A percentile compares a stretch with the other conserved stretches of the same genome.
Conservation (phyloP, 306 rosid species). For the Oxytropis ochrocephala region DNA sequence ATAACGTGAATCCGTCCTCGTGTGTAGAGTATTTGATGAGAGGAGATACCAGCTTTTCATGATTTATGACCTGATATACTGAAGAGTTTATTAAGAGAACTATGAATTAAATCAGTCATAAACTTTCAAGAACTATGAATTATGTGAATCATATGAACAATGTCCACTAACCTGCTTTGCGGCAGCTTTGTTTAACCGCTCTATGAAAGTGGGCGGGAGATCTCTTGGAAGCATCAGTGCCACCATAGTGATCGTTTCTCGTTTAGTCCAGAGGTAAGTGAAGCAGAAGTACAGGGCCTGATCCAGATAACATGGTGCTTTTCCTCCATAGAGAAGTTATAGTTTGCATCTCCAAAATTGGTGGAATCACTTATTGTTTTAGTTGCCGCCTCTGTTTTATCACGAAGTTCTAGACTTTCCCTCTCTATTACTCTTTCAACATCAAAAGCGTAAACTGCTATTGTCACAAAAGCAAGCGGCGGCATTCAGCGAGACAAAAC, state of each 20-base stretch:
- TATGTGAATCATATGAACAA: constrained; percentile 1
- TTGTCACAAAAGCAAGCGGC: constrained; percentile 56
- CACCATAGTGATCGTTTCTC: constrained; percentile 3
- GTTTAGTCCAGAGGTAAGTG: constrained; percentile 47
- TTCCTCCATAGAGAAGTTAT: constrained; percentile 40
- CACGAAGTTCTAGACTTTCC: constrained; percentile 39
- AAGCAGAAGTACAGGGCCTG: constrained; percentile 60
- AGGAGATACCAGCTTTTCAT: not conserved
- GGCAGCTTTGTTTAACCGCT: constrained; percentile 11
- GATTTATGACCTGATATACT: too few species aligned
- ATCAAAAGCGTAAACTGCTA: constrained; percentile 44
- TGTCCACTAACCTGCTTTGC: constrained; percentile 40
- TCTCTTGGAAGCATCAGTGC: constrained; percentile 3
- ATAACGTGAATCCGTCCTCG: too few species aligned
- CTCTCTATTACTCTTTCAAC: constrained; percentile 63
- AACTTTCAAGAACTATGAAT: constrained; percentile 2
- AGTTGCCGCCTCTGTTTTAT: not conserved
- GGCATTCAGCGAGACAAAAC: constrained; percentile 54
- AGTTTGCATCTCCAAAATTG: constrained; percentile 3
- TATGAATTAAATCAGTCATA: not conserved
- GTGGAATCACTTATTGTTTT: not conserved
- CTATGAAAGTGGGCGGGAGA: constrained; percentile 9
- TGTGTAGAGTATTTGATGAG: not conserved
- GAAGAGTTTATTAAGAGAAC: not conserved
- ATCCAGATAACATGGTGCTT: constrained; percentile 32